phyloP scores from a whole-genome alignment of 2,329 filamentous ascomycete species.

The Nigrospora osmanthi region DNA sequence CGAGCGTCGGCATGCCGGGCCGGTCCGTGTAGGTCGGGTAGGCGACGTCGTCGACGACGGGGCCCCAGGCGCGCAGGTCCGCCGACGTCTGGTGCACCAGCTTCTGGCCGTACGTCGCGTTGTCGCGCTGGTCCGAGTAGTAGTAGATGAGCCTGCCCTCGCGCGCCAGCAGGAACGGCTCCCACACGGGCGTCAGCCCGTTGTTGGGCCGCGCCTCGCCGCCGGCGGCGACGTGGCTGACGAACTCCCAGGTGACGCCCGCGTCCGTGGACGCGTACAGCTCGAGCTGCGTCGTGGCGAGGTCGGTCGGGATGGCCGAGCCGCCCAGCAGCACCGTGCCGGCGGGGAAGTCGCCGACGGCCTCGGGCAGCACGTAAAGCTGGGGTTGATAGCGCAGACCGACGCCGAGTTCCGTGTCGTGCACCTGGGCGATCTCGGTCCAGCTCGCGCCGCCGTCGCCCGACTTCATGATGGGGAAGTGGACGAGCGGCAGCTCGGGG shows the following conservation, averaged over 20 bases:
- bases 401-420: slow-evolving; percentile 56
- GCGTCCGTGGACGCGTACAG: slow-evolving; percentile 57
- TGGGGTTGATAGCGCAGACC: slow-evolving; percentile 64
- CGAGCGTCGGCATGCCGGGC: slow-evolving; percentile 37
- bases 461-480: slow-evolving; percentile 47
- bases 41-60: slow-evolving; percentile 52
- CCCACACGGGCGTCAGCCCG: slow-evolving; percentile 63
- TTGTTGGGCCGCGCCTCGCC: slow-evolving; percentile 56
- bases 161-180: slow-evolving; percentile 57
- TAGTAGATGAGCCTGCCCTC: slow-evolving; percentile 55
- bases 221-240: slow-evolving; percentile 57
- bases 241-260: slow-evolving; percentile 58
- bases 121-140: slow-evolving; percentile 65
- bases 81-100: slow-evolving; percentile 55
- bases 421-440: slow-evolving; percentile 53
- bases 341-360: slow-evolving; percentile 47
- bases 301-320: slow-evolving; percentile 50
- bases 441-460: slow-evolving; percentile 51
- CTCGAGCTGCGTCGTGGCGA: slow-evolving; percentile 59
- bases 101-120: slow-evolving; percentile 55
- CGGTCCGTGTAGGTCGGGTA: slow-evolving; percentile 30
- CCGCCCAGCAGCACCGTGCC: slow-evolving; percentile 59
- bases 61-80: slow-evolving; percentile 53
- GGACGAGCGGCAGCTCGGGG: slow-evolving; percentile 44
- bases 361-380: slow-evolving; percentile 53